Evolutionary conservation across 768 basidiomycete genomes (phyloP).

Genomic region (Podaxis pistillaris): DNA sequence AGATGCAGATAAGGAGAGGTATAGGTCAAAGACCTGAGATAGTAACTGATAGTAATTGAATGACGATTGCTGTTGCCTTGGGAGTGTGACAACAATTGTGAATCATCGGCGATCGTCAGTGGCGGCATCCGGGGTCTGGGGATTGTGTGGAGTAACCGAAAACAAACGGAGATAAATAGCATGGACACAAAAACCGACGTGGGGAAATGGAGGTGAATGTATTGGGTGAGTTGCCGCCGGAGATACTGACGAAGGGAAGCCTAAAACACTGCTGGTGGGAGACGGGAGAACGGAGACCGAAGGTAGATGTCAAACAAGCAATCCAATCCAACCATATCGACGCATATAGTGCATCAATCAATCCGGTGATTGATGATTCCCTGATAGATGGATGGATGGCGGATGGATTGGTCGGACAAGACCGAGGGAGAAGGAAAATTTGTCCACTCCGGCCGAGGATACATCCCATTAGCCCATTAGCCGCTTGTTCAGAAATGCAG

Average conservation of each 20-base stretch:
- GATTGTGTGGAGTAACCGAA: not conserved
- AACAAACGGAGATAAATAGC: not conserved
- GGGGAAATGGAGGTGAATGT: not conserved
- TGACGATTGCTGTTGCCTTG: not conserved
- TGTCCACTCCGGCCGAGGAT: not conserved
- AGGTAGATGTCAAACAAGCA: not conserved
- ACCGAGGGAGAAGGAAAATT: constrained; percentile 6
- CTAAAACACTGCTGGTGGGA: not conserved
- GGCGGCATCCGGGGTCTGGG: not conserved
- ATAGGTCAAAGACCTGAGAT: too few relatives aligned
- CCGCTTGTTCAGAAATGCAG: not conserved
- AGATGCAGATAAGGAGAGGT: not conserved
- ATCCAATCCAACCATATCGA: not conserved
- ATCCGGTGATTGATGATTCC: not conserved
- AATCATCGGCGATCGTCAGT: not conserved
- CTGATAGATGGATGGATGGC: constrained; percentile 9
- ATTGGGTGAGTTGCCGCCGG: not conserved
- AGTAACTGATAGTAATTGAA: not conserved
- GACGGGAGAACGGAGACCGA: not conserved
- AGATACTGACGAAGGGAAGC: not conserved
- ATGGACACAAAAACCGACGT: not conserved
- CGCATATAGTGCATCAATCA: constrained; percentile 3
- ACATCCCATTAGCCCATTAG: not conserved
- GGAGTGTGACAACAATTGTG: not conserved
- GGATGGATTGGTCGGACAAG: not conserved